Evolutionary conservation across 2,329 filamentous ascomycete genomes (phyloP), one percentile per base, ranked within the genome.

Genomic region (Dactylonectria macrodidyma): DNA sequence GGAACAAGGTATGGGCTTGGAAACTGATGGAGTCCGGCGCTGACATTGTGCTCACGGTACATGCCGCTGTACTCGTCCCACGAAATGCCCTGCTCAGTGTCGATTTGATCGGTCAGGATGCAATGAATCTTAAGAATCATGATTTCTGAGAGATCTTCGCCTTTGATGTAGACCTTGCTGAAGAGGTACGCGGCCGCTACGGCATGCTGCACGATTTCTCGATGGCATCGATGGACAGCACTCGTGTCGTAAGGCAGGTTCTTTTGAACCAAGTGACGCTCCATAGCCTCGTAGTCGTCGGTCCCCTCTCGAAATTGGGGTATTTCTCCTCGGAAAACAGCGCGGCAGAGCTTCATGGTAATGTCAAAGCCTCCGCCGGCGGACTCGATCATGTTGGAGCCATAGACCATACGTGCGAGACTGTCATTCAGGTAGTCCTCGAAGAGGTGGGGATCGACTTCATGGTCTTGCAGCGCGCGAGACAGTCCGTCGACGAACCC

Each of bases 41-140:
- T 63, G 9, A 75, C 70, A 12, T 75, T 61, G 46, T 68, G 66
- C 1, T 61, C 62, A 14, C 78, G 73, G 48, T 80, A 80, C 1
- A 65, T n/a, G 0, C 76, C 78, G 22, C 61, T 55, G n/a, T 66
- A 68, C 14, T 34, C 9, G 3, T 8, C n/a, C 69, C 72, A 62
- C 1, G 48, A 24, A 12, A 69, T 61, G 4, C 50, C 64, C 14
- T 68, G 19, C 2, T 66, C 54, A 3, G 47, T 24, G 2, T 62
- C 56, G 24, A 59, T 10, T 19, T 48, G 34, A 12, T 36, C 30
- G 1, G 66, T 62, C 16, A 79, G 67, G n/a, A 77, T 74, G 1
- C 62, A 50, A 48, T 79, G 77, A 0, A 76, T 73, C 26, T 76
- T 55, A 10, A 71, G 61, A 11, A 79, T 75, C 0, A 73, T 50